Base-by-base conservation (phyloP, 371 early-diverging fungal species). In the Mortierella sp. region DNA sequence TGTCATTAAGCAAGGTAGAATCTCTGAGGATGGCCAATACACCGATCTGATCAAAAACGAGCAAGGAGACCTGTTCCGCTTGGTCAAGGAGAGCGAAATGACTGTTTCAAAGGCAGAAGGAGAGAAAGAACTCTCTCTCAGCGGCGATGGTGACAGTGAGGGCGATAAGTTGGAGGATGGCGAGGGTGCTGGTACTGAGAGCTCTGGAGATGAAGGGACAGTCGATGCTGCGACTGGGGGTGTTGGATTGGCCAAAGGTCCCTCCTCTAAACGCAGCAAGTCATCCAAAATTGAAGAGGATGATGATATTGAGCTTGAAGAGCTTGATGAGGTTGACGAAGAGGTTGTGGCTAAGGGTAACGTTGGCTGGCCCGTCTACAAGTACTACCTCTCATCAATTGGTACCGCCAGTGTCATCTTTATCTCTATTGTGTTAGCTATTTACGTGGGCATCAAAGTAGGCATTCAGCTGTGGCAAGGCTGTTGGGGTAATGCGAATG, bases 1-100 rank as follows among this genome's bases (percentile, higher is more conserved):
- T 59, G 58, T 87, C 30, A 66, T 92, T 68, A 78, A 80, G 49
- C 70, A 83, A 1, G 91, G 91, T 5, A 40, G 66, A 2, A 83
- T 91, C 37, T 71, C 68, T 22, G 88, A 89, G 64, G 71, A 77
- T 30, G 91, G 89, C 5, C 39, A 49, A 4, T 91, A 88, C 70
- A 65, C 74, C 1, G 69, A 77, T 6, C 73, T 92, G n/a, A 88
- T 88, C 76, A 54, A 62, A 47, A 58, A 84, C 35, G 63, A 61
- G 12, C 70, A 73, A 24, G 68, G 69, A 4, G 84, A 80, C 39
- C 57, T 79, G 5, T 62, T 40, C 57, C 72, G 55, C 16, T 45
- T 79, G 40, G 66, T 75, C 32, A 45, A 62, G 14, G 80, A 71
- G 66, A 55, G 66, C 66, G 47, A 66, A 22, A 5, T 66, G 16